These are phyloP conservation scores for Cyclotella distinguenda DNA, from an alignment of 108 stramenopile species.

Conservation along the genomic window DNA sequence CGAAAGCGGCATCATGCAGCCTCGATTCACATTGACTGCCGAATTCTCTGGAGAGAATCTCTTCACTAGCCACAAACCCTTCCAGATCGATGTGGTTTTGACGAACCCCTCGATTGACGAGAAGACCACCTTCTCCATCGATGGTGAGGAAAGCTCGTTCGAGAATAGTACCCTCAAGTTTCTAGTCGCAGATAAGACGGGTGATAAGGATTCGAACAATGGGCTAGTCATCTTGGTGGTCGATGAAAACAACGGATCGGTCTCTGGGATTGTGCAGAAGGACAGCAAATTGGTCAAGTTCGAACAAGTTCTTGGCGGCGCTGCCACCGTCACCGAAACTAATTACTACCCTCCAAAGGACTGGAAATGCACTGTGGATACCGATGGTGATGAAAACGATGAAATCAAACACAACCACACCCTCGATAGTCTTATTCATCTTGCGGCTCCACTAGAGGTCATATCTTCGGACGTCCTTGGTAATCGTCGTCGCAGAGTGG, in stretches of 20 bases:
- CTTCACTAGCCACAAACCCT: neutral
- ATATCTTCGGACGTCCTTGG: neutral
- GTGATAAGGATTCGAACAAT: neutral
- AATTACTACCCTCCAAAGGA: neutral
- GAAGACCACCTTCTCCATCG: neutral
- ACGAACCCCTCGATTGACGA: neutral
- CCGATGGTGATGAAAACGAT: neutral
- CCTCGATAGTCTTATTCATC: neutral
- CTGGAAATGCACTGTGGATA: neutral
- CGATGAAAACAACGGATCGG: neutral
- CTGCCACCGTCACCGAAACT: neutral
- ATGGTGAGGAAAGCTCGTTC: neutral
- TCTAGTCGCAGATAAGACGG: neutral
- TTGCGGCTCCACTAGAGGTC: neutral
- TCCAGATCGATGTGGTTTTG: neutral
- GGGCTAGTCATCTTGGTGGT: neutral
- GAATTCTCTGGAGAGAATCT: neutral
- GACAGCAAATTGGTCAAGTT: neutral
- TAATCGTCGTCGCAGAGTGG: neutral
- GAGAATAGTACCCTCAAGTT: neutral
- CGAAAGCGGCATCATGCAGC: neutral
- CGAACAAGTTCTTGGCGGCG: neutral
- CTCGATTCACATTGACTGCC: neutral
- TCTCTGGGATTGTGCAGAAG: neutral
- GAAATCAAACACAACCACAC: neutral